Percentiles rank a stretch among this genome's conserved stretches.
Evolutionary conservation across 495 filamentous ascomycete genomes (phyloP).

Genomic region (Lepidopterella palustris): DNA sequence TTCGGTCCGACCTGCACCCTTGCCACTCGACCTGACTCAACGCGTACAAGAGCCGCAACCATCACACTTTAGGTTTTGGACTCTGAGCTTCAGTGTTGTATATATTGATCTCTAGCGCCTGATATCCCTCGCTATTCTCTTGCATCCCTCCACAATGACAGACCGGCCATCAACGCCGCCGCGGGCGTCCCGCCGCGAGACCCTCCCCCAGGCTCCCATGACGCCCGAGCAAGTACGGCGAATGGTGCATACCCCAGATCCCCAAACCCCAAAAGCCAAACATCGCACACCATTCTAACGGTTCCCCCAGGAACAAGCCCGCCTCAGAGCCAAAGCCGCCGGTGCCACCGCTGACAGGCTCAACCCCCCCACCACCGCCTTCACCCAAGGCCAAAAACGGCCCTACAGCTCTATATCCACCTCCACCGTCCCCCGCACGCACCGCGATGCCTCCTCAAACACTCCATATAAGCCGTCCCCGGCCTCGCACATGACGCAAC

Average conservation of each 20-base stretch:
- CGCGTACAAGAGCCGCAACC: neutral
- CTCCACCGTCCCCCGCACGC: constrained; percentile 49
- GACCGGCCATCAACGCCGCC: constrained; percentile 60
- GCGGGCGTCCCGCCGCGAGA: constrained; percentile 36
- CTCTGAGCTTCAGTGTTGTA: neutral
- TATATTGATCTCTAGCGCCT: neutral
- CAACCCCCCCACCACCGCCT: constrained; percentile 40
- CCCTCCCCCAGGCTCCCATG: constrained; percentile 47
- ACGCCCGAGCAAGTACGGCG: constrained; percentile 66
- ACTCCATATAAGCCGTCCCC: constrained; percentile 21
- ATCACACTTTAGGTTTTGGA: too few relatives aligned
- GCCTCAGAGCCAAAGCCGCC: constrained; percentile 85
- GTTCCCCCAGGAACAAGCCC: constrained; percentile 69
- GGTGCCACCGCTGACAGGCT: constrained; percentile 42
- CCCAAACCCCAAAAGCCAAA: constrained; percentile 32
- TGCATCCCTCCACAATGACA: constrained; percentile 12
- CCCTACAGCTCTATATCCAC: constrained; percentile 57
- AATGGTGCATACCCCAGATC: constrained; percentile 35
- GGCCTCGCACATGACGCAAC: constrained; percentile 12
- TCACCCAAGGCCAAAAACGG: constrained; percentile 50
- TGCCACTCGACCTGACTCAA: neutral
- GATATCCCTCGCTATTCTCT: neutral
- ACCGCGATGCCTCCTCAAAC: constrained; percentile 57
- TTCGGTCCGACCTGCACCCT: neutral
- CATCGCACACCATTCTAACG: neutral